Evolutionary conservation across 306 rosid genomes (phyloP), one percentile per base, ranked within the genome.

Genomic region (Acacia crassicarpa): DNA sequence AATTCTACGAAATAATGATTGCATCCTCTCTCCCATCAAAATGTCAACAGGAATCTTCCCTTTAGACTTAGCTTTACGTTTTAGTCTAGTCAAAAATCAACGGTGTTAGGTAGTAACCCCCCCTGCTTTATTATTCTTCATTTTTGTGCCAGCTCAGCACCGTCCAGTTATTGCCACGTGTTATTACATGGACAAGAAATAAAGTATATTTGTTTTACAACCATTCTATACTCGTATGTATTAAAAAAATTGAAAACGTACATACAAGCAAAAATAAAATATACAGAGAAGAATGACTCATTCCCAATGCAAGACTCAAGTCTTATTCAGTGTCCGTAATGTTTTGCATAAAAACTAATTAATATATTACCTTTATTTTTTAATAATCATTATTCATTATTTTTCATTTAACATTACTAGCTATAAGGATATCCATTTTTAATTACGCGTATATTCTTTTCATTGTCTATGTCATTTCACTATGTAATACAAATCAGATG

Each of bases 1-100:
- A 58, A 58, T 20, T 78, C 32, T 25, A 30, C 69, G 68, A 83
- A 30, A 78, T 74, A 30, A 78, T 74, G 70, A 85, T 85, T 72
- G 67, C 63, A 9, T 74, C 12, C 67, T 23, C 17, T 15, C 35
- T 80, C 61, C 61, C 67, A 27, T 58, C 32, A 58, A 53, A 77
- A 82, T 84, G 87, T 89, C 91, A 84, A 82, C 88, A 73, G 79
- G 17, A 61, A 84, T 71, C 58, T 88, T 35, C 67, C 56, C 75
- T 79, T 86, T 78, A 80, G 20, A n/a, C 61, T 27, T 75, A 22
- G 72, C 80, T 77, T 81, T 85, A 51, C 41, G 78, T 70, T 82
- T 41, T 83, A 54, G 43, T 33, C 80, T 85, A 87, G 88, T 83
- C 84, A 88, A 83, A 67, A 67, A 75, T 45, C 84, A 77, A 51